Evolutionary conservation across 208 protist genomes (phyloP), one percentile per base, ranked within the genome.

Genomic region (Trypanosoma vivax): DNA sequence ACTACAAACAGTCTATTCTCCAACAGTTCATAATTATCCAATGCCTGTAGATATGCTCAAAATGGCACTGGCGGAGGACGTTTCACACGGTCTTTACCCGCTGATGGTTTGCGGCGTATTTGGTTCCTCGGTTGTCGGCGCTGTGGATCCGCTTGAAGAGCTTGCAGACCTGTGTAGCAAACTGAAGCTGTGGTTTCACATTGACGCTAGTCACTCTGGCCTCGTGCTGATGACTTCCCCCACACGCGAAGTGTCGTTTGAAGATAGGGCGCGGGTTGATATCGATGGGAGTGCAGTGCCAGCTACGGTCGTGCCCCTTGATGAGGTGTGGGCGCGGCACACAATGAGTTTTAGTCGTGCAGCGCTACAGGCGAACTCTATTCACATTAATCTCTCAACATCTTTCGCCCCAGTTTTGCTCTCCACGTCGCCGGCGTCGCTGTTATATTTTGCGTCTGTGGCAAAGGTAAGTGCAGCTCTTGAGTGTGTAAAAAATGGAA

Each of bases 171-270:
- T 88, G 27, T 88, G 84, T 52, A 31, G 49, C 4, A 61, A 60
- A 18, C 55, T 83, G 9, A 77, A 72, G 2, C 51, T 88, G 23
- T 92, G 84, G 80, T 73, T 80, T 30, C 84, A 92, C 61, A 37
- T 88, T 4, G 84, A 88, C 34, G 83, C 78, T 3, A 71, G 70
- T 25, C 60, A 74, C 38, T 71, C 70, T 35, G 78, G 76, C 0
- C 5, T 62, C 0, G 69, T 73, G 3, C 38, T 90, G 39, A 52
- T 66, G 2, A 47, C 71, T 25, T 11, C 30, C 24, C 14, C 21
- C 5, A n/a, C 34, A 29, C 7, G 24, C 18, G 18, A 21, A 25
- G 1, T 16, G 10, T 0, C 0, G 2, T 3, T 9, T 31, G 13
- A 29, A 37, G 33, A 37, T 14, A 6, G 10, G 23, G 30, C 39